These are phyloP conservation scores for Diaporthe vaccinii DNA, from an alignment of 2,329 filamentous ascomycete genomes.

Conservation along the genomic window DNA sequence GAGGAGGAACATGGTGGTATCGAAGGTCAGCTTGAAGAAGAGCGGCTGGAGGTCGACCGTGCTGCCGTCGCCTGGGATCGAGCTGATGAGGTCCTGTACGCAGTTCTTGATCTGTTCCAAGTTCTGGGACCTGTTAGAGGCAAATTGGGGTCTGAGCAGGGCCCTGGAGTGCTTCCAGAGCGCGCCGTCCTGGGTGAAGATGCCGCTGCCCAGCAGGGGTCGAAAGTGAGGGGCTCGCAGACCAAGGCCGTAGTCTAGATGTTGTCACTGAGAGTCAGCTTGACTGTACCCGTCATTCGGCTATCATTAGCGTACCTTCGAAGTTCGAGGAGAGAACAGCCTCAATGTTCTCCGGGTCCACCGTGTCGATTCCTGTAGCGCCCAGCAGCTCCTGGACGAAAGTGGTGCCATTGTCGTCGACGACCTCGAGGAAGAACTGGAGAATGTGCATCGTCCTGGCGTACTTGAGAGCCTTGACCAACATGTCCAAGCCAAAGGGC, in stretches of 20 bases:
- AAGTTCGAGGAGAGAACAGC: slow-evolving; percentile 30
- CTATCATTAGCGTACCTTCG: neutral
- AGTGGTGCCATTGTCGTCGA: slow-evolving; percentile 24
- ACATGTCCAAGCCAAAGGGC: slow-evolving; percentile 25
- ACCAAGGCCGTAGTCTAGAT: slow-evolving; percentile 16
- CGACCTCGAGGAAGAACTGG: slow-evolving; percentile 24
- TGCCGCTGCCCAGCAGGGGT: slow-evolving; percentile 52
- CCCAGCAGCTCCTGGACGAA: slow-evolving; percentile 23
- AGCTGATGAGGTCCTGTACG: slow-evolving; percentile 17
- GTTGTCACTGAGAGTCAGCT: neutral
- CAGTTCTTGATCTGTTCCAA: slow-evolving; percentile 27
- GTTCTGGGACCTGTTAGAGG: slow-evolving; percentile 12
- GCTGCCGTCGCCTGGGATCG: slow-evolving; percentile 18
- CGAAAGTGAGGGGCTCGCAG: slow-evolving; percentile 19
- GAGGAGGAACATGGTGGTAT: slow-evolving; percentile 31
- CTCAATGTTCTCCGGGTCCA: slow-evolving; percentile 36
- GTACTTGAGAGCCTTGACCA: slow-evolving; percentile 13
- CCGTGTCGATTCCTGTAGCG: slow-evolving; percentile 8
- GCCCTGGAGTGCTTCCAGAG: slow-evolving; percentile 51
- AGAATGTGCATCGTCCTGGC: slow-evolving; percentile 19
- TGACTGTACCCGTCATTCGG: too few relatives aligned
- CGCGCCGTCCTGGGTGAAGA: slow-evolving; percentile 52
- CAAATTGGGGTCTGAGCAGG: slow-evolving; percentile 50
- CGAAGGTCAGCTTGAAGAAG: slow-evolving; percentile 35
- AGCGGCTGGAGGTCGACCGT: slow-evolving; percentile 33